A percentile compares a stretch with the other conserved stretches of the same genome.
Evolutionary conservation across 768 basidiomycete species (phyloP).

Genomic region (Royoungia palumana): DNA sequence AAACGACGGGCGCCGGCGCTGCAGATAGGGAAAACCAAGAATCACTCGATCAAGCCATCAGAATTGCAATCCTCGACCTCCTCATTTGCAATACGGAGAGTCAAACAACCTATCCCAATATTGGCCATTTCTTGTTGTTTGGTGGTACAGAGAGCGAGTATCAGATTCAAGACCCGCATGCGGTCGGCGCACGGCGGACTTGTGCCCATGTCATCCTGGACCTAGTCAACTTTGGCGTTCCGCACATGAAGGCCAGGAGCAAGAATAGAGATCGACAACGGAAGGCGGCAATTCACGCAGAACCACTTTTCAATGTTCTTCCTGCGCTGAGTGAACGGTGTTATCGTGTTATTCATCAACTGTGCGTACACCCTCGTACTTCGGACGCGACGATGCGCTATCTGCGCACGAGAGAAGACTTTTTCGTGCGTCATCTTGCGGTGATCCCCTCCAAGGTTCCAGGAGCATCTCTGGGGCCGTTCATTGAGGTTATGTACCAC

Average conservation of each 20-base stretch:
- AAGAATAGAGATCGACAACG: slow-evolving; percentile 34
- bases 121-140: slow-evolving; percentile 86
- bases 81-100: slow-evolving; percentile 73
- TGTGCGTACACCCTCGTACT: slow-evolving; percentile 84
- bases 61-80: slow-evolving; percentile 76
- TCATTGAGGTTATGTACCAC: slow-evolving; percentile 57
- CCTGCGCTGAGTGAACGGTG: slow-evolving; percentile 84
- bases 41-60: slow-evolving; percentile 61
- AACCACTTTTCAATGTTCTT: slow-evolving; percentile 59
- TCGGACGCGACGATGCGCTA: slow-evolving; percentile 81
- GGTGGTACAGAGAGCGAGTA: slow-evolving; percentile 57
- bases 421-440: slow-evolving; percentile 83
- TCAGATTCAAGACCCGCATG: slow-evolving; percentile 75
- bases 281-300: slow-evolving; percentile 27
- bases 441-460: slow-evolving; percentile 68
- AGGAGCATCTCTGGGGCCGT: slow-evolving; percentile 43
- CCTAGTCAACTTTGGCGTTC: slow-evolving; percentile 69
- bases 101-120: slow-evolving; percentile 66
- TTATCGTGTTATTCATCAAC: slow-evolving; percentile 78
- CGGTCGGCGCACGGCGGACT: slow-evolving; percentile 63
- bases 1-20: slow-evolving; percentile 72
- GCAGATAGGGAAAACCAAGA: slow-evolving; percentile 47
- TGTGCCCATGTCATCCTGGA: slow-evolving; percentile 81
- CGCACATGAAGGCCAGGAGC: slow-evolving; percentile 47
- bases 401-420: slow-evolving; percentile 82